These are phyloP conservation scores for Nadsonia starkeyi-henricii DNA, from an alignment of 1,139 yeast species.

Conservation along the genomic window DNA sequence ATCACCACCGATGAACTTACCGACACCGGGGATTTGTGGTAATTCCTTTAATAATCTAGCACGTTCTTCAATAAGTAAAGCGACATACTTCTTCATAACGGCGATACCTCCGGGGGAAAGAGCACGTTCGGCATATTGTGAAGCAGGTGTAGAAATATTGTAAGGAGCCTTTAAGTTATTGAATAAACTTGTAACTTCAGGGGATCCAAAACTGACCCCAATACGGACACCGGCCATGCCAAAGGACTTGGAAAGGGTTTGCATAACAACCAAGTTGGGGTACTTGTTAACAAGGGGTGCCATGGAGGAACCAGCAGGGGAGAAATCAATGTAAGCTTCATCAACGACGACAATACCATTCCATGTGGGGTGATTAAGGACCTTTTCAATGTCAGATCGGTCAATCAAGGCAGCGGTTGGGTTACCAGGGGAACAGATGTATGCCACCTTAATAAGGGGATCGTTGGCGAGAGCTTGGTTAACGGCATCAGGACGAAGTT, in stretches of 20 bases:
- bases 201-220: constrained; percentile 61
- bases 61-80: constrained; percentile 42
- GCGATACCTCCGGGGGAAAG: constrained; percentile 43
- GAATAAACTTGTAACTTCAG: constrained; percentile 47
- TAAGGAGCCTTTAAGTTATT: constrained; percentile 94
- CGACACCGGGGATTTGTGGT: constrained; percentile 44
- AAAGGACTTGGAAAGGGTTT: constrained; percentile 85
- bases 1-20: constrained; percentile 68
- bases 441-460: constrained; percentile 51
- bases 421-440: constrained; percentile 96
- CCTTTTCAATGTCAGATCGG: constrained; percentile 32
- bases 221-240: constrained; percentile 90
- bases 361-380: constrained; percentile 44
- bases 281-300: constrained; percentile 71
- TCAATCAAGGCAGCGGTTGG: constrained; percentile 70
- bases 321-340: constrained; percentile 89
- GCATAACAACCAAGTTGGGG: constrained; percentile 77
- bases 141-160: constrained; percentile 73
- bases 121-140: constrained; percentile 65
- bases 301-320: constrained; percentile 51
- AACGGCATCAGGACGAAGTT: constrained; percentile 47
- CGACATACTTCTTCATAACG: constrained; percentile 44
- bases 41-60: constrained; percentile 37
- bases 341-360: constrained; percentile 78
- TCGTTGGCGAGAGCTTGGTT: constrained; percentile 40